Evolutionary conservation across 2,329 filamentous ascomycete species (phyloP).

Genomic region (Paraphoma sp.): DNA sequence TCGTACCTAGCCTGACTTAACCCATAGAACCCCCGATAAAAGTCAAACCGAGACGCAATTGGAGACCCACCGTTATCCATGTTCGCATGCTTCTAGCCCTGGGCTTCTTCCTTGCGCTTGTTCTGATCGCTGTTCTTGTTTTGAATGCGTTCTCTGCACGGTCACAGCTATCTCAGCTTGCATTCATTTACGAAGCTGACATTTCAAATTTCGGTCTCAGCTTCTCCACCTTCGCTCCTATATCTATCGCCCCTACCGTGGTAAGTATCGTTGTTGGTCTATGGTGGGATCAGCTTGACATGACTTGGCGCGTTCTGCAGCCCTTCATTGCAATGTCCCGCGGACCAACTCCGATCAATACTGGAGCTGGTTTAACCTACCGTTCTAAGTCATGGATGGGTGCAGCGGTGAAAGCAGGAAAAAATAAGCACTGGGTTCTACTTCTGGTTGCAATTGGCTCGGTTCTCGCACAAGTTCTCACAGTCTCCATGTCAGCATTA

Average conservation of each 20-base stretch:
- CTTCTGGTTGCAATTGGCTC: conserved; percentile 17
- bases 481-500: conserved; percentile 28
- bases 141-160: conserved; percentile 13
- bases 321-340: conserved; percentile 28
- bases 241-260: conserved; percentile 29
- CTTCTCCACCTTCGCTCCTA: conserved; percentile 24
- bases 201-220: conserved; percentile 15
- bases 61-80: conserved; percentile 17
- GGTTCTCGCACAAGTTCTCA: conserved; percentile 20
- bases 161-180: conserved; percentile 22
- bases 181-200: conserved; percentile 23
- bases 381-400: conserved; percentile 23
- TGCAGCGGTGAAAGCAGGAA: conserved; percentile 17
- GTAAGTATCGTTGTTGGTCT: conserved; percentile 20
- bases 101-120: conserved; percentile 6
- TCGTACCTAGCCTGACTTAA: not conserved
- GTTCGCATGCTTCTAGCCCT: conserved; percentile 15
- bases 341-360: conserved; percentile 7
- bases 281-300: conserved; percentile 31
- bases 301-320: conserved; percentile 22
- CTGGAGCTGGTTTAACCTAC: conserved; percentile 22
- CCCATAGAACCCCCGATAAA: conserved; percentile 3
- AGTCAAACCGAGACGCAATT: conserved; percentile 5
- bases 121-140: conserved; percentile 12
- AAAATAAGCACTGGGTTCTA: conserved; percentile 17